Conservation (phyloP, 2,329 filamentous ascomycete species). For the Colletotrichum godetiae region DNA sequence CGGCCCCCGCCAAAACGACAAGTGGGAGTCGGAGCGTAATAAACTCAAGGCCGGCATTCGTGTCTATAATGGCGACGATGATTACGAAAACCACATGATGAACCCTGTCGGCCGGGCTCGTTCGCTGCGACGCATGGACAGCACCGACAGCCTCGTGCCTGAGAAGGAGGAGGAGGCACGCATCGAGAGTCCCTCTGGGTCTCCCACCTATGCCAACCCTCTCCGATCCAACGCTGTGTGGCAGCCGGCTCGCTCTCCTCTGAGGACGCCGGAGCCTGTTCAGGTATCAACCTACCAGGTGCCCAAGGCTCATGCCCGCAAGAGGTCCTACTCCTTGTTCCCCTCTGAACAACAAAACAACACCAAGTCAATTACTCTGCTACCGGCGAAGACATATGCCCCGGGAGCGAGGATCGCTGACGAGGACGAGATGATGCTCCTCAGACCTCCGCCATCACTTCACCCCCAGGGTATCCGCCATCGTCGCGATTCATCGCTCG, state of each 20-base stretch:
- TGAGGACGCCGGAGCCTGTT: slow-evolving; percentile 28
- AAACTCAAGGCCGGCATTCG: slow-evolving; percentile 57
- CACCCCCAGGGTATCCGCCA: slow-evolving; percentile 53
- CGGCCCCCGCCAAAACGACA: slow-evolving; percentile 53
- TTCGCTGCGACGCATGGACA: slow-evolving; percentile 46
- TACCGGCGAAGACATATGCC: slow-evolving; percentile 62
- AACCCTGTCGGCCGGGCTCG: slow-evolving; percentile 45
- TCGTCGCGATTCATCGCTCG: slow-evolving; percentile 69
- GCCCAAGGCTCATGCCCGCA: slow-evolving; percentile 45
- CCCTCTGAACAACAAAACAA: slow-evolving; percentile 44
- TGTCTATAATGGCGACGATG: slow-evolving; percentile 47
- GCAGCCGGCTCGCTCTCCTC: slow-evolving; percentile 13
- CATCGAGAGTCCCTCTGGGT: slow-evolving; percentile 40
- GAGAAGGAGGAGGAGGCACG: slow-evolving; percentile 48
- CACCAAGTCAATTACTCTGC: slow-evolving; percentile 49
- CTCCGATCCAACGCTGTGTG: slow-evolving; percentile 48
- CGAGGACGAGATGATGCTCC: slow-evolving; percentile 19
- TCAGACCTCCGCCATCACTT: slow-evolving; percentile 34
- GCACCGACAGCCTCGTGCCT: slow-evolving; percentile 47
- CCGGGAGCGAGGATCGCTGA: slow-evolving; percentile 19
- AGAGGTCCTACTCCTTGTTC: slow-evolving; percentile 54
- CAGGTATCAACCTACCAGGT: slow-evolving; percentile 33
- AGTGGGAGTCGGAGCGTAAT: slow-evolving; percentile 59
- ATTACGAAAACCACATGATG: slow-evolving; percentile 49
- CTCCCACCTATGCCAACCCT: slow-evolving; percentile 39